Evolutionary conservation across 139 green algal genomes (phyloP).

Genomic region (Closterium sp.): DNA sequence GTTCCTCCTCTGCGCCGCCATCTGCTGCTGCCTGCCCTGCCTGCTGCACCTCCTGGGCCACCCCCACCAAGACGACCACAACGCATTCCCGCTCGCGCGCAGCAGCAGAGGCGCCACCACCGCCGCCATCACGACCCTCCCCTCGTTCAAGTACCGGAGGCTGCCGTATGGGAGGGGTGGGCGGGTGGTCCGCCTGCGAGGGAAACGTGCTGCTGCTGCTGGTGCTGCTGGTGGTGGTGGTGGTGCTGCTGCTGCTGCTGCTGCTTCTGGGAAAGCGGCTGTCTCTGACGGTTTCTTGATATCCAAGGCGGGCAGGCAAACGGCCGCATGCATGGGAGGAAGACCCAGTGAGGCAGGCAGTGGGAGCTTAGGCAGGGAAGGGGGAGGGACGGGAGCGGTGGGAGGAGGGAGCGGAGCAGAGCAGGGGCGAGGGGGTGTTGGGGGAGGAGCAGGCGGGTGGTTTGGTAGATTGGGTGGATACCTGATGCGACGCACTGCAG

Average conservation of each 20-base stretch:
- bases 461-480: background rate
- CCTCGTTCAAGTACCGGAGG: conserved; percentile 39
- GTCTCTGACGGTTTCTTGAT: background rate
- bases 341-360: background rate
- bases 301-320: background rate
- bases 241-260: background rate
- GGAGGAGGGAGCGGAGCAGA: background rate
- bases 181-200: background rate
- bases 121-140: conserved; percentile 23
- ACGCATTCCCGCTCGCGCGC: background rate
- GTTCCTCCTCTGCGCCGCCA: conserved; percentile 46
- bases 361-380: too few species aligned
- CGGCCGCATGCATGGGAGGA: background rate
- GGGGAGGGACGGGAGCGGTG: background rate
- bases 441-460: background rate
- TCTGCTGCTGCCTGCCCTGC: conserved; percentile 51
- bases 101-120: conserved; percentile 30
- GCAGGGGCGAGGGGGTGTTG: background rate
- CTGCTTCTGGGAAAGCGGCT: background rate
- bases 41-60: conserved; percentile 36
- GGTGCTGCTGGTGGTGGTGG: background rate
- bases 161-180: background rate
- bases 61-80: background rate
- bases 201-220: background rate
- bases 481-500: background rate